Evolutionary conservation across 2,329 filamentous ascomycete species (phyloP), one percentile per base, ranked within the genome.

Genomic region (Cladosporium sp.): DNA sequence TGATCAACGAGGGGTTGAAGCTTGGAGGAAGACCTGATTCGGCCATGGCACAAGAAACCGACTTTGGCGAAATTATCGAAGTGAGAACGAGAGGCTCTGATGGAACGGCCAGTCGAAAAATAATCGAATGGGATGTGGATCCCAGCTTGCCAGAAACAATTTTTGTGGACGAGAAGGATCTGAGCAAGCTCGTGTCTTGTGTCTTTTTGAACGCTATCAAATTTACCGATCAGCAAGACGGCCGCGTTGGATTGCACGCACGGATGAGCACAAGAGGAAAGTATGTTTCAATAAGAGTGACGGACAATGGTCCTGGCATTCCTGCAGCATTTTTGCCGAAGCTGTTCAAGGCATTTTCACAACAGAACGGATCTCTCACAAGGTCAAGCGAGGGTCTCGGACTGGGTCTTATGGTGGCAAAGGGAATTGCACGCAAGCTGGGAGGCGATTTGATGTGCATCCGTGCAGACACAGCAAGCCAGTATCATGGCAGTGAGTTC

Each of bases 401-500:
- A 0, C 75, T 90, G 6, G 87, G 87, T 28, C 74, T 90, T 11
- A 79, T 89, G 67, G 87, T 89, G n/a, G 87, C 87, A 0, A 89
- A 89, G 72, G 86, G 86, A 3, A 77, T 89, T 47, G 84, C 87
- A 5, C 79, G 87, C 56, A 87, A 86, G 68, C 81, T 89, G 58
- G 85, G 86, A 25, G 87, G 87, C 15, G 87, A 89, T 70, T 74
- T 90, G 19, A 80, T 82, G 54, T 84, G 87, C 64, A 79, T 85
- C 42, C 79, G 81, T 51, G 88, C 87, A 4, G 82, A 84, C 34
- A 86, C 85, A 0, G 76, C 79, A 8, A 86, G 85, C 0, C 80
- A 84, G 9, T 72, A 78, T 34, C 82, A 80, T 66, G 87, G 87
- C 11, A 84, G 85, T 0, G 85, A 88, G 64, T 90, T 90, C 68